Conservation (phyloP, 306 rosid genomes). For the Pyrus pyrifolia region DNA sequence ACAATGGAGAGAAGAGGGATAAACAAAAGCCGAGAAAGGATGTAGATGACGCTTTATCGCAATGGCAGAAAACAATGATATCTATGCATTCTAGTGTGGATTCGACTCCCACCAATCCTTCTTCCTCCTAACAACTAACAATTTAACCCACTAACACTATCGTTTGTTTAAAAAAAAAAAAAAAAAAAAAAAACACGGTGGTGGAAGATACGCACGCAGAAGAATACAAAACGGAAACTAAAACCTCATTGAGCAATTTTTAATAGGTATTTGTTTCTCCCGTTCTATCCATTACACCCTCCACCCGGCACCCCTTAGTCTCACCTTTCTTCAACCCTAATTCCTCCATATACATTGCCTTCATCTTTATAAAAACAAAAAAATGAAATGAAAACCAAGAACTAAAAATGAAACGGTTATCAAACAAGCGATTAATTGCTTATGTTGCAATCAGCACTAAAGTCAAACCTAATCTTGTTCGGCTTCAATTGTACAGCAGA, state of each 20-base stretch:
- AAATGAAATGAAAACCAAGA: neutral
- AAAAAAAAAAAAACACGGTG: no score
- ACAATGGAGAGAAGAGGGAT: neutral
- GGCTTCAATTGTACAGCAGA: neutral
- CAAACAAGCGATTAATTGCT: neutral
- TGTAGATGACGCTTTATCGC: no score
- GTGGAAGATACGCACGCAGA: no score
- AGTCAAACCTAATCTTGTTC: neutral
- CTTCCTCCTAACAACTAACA: no score
- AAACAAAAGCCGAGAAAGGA: neutral
- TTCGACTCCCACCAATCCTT: fast-evolving
- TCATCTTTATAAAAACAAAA: neutral
- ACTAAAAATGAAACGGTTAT: neutral
- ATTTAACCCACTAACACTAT: no score
- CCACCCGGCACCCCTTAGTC: neutral
- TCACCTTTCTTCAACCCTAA: neutral
- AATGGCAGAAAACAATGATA: fast-evolving
- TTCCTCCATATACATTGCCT: neutral
- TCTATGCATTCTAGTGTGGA: no score
- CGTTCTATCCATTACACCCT: no score
- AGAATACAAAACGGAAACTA: no score
- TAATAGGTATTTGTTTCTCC: no score
- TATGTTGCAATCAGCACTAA: neutral
- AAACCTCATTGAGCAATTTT: no score
- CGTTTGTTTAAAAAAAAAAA: no score